These are phyloP conservation scores for Fusarium multiceps DNA, from an alignment of 2,329 filamentous ascomycete species.

Conservation along the genomic window DNA sequence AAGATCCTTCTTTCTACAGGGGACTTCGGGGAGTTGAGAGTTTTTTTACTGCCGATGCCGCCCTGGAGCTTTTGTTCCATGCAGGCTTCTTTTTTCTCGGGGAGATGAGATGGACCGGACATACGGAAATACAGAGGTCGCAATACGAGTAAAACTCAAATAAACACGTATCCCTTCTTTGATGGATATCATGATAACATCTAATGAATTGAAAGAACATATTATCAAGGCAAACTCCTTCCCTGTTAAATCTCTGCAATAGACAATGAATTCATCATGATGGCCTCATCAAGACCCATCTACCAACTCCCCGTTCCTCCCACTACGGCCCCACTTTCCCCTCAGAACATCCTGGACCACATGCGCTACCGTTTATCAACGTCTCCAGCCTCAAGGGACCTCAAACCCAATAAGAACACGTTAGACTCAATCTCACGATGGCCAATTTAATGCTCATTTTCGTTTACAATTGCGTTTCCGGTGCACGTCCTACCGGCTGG, in stretches of 20 bases:
- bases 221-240: too few relatives aligned
- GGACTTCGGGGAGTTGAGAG: slow-evolving; percentile 30
- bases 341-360: not conserved
- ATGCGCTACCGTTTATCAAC: slow-evolving; percentile 14
- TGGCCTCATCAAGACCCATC: slow-evolving; percentile 26
- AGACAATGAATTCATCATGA: slow-evolving; percentile 3
- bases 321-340: slow-evolving; percentile 26
- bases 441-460: not conserved
- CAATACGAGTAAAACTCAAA: not conserved
- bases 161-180: too few relatives aligned
- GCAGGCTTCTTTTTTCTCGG: slow-evolving; percentile 22
- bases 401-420: not conserved
- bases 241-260: not conserved
- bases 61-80: slow-evolving; percentile 20
- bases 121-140: not conserved
- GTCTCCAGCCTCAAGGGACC: slow-evolving; percentile 1
- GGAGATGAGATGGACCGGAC: slow-evolving; percentile 11
- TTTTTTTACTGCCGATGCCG: not conserved
- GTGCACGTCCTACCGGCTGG: slow-evolving; percentile 12
- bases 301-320: slow-evolving; percentile 32
- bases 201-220: rapidly evolving
- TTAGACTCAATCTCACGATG: not conserved
- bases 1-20: not conserved
- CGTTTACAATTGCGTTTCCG: not conserved
- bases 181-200: too few relatives aligned